A percentile compares a stretch with the other conserved stretches of the same genome.
Conservation (phyloP, 129 eudicot species). For the Tagetes patula region DNA sequence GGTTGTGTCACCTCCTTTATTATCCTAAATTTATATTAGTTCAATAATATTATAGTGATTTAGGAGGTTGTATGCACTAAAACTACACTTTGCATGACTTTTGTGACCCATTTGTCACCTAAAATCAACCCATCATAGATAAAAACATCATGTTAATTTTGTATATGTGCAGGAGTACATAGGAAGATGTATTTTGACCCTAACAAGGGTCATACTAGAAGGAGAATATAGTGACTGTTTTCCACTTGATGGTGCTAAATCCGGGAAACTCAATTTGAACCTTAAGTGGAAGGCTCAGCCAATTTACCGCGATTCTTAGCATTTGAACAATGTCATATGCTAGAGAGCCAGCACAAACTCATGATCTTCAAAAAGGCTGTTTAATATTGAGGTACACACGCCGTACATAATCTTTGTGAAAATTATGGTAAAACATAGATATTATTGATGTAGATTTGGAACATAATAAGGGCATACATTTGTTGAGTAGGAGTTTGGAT, state of each 20-base stretch:
- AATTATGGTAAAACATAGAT: constrained; percentile 28
- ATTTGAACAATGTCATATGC: neutral
- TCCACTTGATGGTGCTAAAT: constrained; percentile 82
- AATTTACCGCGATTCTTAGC: constrained; percentile 61
- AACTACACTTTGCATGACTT: neutral
- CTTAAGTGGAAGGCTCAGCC: constrained; percentile 91
- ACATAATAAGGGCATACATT: constrained; percentile 28
- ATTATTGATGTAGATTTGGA: constrained; percentile 15
- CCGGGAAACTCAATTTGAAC: constrained; percentile 64
- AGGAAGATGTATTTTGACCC: constrained; percentile 90
- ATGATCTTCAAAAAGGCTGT: neutral
- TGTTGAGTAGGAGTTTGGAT: constrained; percentile 31
- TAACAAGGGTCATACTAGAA: constrained; percentile 86
- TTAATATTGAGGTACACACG: constrained; percentile 23
- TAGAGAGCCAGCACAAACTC: neutral
- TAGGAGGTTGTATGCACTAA: neutral
- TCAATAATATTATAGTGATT: neutral
- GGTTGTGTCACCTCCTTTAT: too few relatives aligned
- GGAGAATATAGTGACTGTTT: constrained; percentile 77
- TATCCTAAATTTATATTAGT: neutral
- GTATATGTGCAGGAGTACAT: constrained; percentile 67
- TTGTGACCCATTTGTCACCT: neutral
- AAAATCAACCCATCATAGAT: neutral
- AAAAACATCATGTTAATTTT: neutral
- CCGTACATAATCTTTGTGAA: constrained; percentile 33